Base-by-base conservation (phyloP, 2,329 filamentous ascomycete species). In the Cercospora sesami region DNA sequence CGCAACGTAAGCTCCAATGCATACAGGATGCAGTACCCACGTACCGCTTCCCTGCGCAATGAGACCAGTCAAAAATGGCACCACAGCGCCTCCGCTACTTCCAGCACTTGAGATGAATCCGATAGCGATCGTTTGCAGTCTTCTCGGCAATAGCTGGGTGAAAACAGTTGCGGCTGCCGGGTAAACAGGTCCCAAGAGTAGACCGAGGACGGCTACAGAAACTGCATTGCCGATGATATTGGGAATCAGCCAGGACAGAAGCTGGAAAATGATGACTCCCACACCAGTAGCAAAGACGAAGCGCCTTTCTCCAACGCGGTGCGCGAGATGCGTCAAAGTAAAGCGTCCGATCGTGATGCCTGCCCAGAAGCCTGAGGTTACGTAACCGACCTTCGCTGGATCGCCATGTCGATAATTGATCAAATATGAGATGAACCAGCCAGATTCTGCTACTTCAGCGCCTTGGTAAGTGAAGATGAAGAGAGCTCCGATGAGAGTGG, bases 391-490 rank as follows among this genome's bases (percentile, higher is more conserved):
- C 3, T 85, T 83, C 0, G 85, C 83, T 6, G 91, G 91, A 73
- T 90, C 84, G 14, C 91, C 92, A 66, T 88, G 82, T 42, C 92
- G 89, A 28, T 88, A 86, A 60, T 86, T 85, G 78, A 95, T 93
- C 45, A 96, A 82, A 81, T 94, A 96, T 2, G 90, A 93, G 69
- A 94, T 93, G 60, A 94, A 90, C 93, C 92, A 96, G 63, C 92
- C 92, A 0, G 90, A 92, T 71, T 94, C 91, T 14, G 89, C 89
- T 16, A 96, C 92, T 79, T 96, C 92, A 39, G 91, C 90, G 36
- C 92, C 92, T 79, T 95, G 91, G 78, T 96, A 96, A 28, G 89
- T 87, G 78, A 96, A 95, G 78, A 95, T 91, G 82, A 95, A 95
- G 9, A 92, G 78, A 0, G 92, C 90, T 3, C 91, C 91, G 0